phyloP scores from a whole-genome alignment of 495 filamentous ascomycete species.

The Mytilinidion resinicola region DNA sequence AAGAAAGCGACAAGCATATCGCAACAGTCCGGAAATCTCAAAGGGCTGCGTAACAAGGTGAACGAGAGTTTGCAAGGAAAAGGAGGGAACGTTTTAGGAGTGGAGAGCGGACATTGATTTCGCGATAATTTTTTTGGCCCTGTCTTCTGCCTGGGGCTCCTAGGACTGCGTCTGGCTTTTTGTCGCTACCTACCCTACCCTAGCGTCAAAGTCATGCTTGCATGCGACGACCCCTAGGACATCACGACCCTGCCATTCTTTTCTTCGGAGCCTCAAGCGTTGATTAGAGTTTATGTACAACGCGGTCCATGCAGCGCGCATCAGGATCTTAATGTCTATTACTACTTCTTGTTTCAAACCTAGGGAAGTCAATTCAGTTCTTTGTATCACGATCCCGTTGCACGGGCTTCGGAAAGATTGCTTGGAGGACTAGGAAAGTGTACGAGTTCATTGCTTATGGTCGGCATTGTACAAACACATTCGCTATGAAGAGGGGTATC shows the following conservation, averaged over 20 bases:
- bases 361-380: neutral
- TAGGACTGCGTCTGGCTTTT: neutral
- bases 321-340: slow-evolving; percentile 1
- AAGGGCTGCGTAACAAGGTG: slow-evolving; percentile 38
- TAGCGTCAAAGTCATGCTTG: too few species aligned
- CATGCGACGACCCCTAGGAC: too few species aligned
- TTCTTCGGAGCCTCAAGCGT: too few species aligned
- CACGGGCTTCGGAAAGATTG: neutral
- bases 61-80: slow-evolving; percentile 36
- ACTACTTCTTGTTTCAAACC: neutral
- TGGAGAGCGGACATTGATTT: slow-evolving; percentile 18
- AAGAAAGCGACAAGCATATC: slow-evolving; percentile 30
- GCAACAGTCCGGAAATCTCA: slow-evolving; percentile 32
- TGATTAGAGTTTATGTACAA: too few species aligned
- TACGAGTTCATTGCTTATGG: neutral
- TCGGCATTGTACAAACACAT: neutral
- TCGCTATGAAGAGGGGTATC: neutral
- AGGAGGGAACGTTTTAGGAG: slow-evolving; percentile 29
- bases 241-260: too few species aligned
- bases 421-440: neutral
- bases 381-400: neutral
- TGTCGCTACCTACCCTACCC: neutral
- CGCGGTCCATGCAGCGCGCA: too few species aligned
- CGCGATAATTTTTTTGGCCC: neutral
- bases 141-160: neutral